Evolutionary conservation across 306 rosid genomes (phyloP).

Genomic region (Ceratonia siliqua): DNA sequence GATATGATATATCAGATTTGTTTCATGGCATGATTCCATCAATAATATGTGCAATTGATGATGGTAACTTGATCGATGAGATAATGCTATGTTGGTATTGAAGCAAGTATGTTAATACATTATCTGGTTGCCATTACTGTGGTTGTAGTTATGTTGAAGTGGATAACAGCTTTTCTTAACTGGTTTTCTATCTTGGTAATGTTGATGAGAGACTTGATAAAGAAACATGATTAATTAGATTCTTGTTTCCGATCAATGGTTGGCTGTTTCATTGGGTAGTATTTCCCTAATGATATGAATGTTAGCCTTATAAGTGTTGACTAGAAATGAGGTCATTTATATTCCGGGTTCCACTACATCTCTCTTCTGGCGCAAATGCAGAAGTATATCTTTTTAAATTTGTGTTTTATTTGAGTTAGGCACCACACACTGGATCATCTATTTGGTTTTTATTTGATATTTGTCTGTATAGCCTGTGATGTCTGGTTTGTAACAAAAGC

Average conservation of each 20-base stretch:
- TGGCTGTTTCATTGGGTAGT: not conserved
- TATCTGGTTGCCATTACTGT: conserved; percentile 6
- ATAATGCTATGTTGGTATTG: not conserved
- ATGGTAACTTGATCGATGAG: conserved; percentile 4
- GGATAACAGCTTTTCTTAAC: not conserved
- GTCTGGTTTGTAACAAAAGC: not conserved
- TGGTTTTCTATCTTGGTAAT: conserved; percentile 12
- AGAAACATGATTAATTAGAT: conserved; percentile 6
- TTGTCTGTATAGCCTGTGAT: conserved; percentile 1
- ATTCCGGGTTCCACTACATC: not conserved
- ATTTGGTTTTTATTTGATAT: not conserved
- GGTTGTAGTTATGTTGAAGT: not conserved
- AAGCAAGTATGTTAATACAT: not conserved
- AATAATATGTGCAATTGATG: conserved; percentile 4
- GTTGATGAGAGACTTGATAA: not conserved
- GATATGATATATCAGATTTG: not conserved
- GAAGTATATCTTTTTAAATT: conserved; percentile 23
- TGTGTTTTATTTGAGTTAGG: conserved; percentile 26
- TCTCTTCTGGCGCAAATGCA: not conserved
- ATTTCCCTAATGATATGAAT: not conserved
- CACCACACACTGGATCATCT: not conserved
- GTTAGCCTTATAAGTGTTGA: not conserved
- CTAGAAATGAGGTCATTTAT: conserved; percentile 1
- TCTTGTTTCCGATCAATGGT: conserved; percentile 15
- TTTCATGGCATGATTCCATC: not conserved